phyloP scores from a whole-genome alignment of 768 basidiomycete species.

The Sporobolomyces pararoseus region DNA sequence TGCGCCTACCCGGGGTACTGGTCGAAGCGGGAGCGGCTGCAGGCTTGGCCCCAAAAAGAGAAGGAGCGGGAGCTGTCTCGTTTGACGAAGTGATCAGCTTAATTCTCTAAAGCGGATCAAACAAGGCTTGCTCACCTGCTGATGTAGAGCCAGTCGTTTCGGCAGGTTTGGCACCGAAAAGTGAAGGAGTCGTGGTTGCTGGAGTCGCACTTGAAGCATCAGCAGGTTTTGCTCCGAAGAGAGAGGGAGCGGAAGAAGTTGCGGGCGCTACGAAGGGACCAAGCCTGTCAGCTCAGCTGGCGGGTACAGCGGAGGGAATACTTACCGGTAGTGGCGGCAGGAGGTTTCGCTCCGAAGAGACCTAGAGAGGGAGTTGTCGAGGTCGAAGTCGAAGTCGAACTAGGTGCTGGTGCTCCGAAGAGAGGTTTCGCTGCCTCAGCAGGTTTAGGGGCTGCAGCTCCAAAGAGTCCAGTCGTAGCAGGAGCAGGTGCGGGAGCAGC shows the following conservation, averaged over 20 bases:
- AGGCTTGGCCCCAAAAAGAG: constrained; percentile 20
- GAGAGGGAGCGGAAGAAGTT: neutral
- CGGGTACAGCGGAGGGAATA: neutral
- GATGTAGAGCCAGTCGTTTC: neutral
- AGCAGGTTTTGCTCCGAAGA: constrained; percentile 12
- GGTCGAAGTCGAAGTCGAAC: neutral
- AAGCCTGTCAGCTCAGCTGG: neutral
- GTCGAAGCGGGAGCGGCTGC: constrained; percentile 19
- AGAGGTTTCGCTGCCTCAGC: constrained; percentile 30
- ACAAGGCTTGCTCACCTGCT: neutral
- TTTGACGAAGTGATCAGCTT: too few species aligned
- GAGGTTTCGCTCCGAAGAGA: constrained; percentile 23
- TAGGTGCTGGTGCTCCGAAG: constrained; percentile 17
- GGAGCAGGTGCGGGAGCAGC: constrained; percentile 13
- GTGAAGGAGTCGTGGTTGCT: neutral
- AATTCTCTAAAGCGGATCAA: neutral
- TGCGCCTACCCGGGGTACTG: neutral
- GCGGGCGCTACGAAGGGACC: neutral
- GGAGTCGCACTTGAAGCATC: neutral
- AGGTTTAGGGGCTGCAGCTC: constrained; percentile 18
- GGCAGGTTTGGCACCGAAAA: constrained; percentile 30
- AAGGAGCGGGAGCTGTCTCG: neutral
- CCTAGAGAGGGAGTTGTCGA: neutral
- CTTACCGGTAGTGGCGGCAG: neutral
- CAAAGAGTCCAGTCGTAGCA: constrained; percentile 8